Evolutionary conservation across 78 protist species (phyloP).

Genomic region (Dictyostelium firmibasis): DNA sequence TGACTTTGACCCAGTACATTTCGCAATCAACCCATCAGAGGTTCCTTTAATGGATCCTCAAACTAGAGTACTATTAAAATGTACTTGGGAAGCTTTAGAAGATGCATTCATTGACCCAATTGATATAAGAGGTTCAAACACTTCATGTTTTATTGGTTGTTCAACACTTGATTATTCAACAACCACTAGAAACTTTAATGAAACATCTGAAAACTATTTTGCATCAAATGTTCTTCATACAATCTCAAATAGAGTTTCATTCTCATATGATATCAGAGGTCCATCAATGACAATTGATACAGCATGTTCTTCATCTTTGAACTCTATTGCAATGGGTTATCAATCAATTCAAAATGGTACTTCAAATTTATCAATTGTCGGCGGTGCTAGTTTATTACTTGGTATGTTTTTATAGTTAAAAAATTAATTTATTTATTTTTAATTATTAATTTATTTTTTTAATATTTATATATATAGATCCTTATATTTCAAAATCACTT

Average conservation of each 20-base stretch:
- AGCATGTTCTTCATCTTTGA: conserved; percentile 90
- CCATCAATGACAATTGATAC: conserved; percentile 90
- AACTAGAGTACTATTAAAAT: conserved; percentile 74
- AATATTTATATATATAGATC: conserved; percentile 19
- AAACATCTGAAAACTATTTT: not conserved
- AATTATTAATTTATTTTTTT: not conserved
- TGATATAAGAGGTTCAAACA: conserved; percentile 42
- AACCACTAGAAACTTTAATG: not conserved
- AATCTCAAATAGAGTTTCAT: conserved; percentile 85
- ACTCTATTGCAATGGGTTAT: conserved; percentile 80
- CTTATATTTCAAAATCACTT: not conserved
- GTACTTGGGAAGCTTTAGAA: conserved; percentile 68
- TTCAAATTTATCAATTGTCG: conserved; percentile 81
- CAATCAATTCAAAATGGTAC: conserved; percentile 55
- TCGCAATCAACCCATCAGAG: conserved; percentile 72
- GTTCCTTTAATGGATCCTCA: conserved; percentile 84
- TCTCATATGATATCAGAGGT: conserved; percentile 82
- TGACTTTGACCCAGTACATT: conserved; percentile 70
- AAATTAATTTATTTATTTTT: not conserved
- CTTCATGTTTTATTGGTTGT: conserved; percentile 48
- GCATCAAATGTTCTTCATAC: conserved; percentile 17
- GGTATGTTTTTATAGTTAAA: not conserved
- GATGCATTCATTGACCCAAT: conserved; percentile 59
- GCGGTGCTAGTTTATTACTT: conserved; percentile 84
- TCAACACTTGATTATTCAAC: not conserved